phyloP scores from a whole-genome alignment of 371 early-diverging fungal genomes.

The Mucor saturninus region DNA sequence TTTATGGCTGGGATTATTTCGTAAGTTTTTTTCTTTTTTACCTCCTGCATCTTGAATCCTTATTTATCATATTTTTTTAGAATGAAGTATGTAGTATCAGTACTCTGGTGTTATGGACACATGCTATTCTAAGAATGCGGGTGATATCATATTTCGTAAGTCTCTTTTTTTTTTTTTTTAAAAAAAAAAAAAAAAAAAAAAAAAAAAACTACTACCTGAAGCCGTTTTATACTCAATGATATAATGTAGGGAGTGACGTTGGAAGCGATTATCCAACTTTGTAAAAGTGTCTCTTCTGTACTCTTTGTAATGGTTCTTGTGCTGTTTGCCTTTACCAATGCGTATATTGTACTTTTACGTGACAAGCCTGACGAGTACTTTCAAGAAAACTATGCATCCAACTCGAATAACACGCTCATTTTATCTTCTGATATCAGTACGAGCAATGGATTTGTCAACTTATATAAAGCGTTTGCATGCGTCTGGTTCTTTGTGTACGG shows the following conservation, averaged over 20 bases:
- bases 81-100: conserved; percentile 10
- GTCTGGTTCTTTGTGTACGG: conserved; percentile 26
- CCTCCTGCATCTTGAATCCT: too few relatives aligned
- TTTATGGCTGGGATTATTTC: background rate
- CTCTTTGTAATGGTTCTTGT: conserved; percentile 16
- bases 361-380: conserved; percentile 8
- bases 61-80: background rate
- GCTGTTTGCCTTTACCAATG: conserved; percentile 18
- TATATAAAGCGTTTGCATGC: conserved; percentile 6
- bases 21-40: background rate
- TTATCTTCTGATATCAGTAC: background rate
- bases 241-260: conserved; percentile 9
- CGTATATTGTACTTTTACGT: conserved; percentile 11
- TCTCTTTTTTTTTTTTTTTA: background rate
- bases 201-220: too few relatives aligned
- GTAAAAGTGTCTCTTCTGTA: conserved; percentile 4
- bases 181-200: too few relatives aligned
- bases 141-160: conserved; percentile 14
- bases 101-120: conserved; percentile 12
- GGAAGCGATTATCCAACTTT: conserved; percentile 17
- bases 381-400: conserved; percentile 9
- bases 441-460: conserved; percentile 8
- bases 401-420: background rate
- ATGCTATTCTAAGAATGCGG: conserved; percentile 14
- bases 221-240: too few relatives aligned